These are phyloP conservation scores for Xylaria acuta DNA, from an alignment of 495 filamentous ascomycete species.

Conservation along the genomic window DNA sequence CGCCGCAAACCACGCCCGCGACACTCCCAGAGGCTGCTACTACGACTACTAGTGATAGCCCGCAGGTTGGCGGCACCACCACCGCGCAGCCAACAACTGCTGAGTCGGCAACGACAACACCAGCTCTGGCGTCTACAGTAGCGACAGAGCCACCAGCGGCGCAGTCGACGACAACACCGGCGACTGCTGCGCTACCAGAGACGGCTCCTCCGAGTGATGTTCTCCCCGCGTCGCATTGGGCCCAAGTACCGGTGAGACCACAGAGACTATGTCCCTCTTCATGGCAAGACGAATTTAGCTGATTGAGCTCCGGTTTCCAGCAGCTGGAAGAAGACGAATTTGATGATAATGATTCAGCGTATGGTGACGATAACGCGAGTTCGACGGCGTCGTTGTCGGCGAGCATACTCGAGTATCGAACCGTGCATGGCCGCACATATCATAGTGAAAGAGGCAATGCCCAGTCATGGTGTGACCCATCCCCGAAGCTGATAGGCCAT, in stretches of 20 bases:
- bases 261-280: background rate
- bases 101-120: background rate
- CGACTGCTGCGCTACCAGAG: background rate
- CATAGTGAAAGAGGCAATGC: slow-evolving; percentile 45
- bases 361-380: slow-evolving; percentile 37
- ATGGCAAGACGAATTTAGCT: background rate
- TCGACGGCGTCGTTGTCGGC: slow-evolving; percentile 54
- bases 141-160: background rate
- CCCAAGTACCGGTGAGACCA: slow-evolving; percentile 29
- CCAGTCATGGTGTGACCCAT: slow-evolving; percentile 40
- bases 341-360: slow-evolving; percentile 40
- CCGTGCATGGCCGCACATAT: slow-evolving; percentile 47
- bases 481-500: background rate
- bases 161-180: slow-evolving; percentile 13
- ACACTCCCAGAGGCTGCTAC: slow-evolving; percentile 5
- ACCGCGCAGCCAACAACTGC: slow-evolving; percentile 5
- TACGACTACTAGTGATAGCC: slow-evolving; percentile 14
- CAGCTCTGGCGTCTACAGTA: background rate
- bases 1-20: slow-evolving; percentile 18
- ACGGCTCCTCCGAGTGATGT: slow-evolving; percentile 20
- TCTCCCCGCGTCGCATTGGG: slow-evolving; percentile 42
- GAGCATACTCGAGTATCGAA: slow-evolving; percentile 52
- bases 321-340: slow-evolving; percentile 26
- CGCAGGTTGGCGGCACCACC: slow-evolving; percentile 7
- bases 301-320: slow-evolving; percentile 2